Base-by-base conservation (phyloP, 192 early-diverging fungal species). In the Coemansia sp. region DNA sequence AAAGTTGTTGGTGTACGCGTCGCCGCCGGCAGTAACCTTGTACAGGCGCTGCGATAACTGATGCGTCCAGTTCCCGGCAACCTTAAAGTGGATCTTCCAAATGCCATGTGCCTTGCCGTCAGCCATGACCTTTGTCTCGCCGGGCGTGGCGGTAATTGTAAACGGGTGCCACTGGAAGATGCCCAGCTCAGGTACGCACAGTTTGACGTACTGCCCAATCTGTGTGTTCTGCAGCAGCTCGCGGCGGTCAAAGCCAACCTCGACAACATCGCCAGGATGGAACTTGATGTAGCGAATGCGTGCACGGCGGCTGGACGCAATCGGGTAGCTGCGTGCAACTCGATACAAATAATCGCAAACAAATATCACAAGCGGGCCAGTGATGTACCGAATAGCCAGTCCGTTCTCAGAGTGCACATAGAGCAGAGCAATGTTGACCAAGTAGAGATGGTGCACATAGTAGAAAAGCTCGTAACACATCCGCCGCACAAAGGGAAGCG, bases 121-220 rank as follows among this genome's bases (percentile, higher is more conserved):
- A 5, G 77, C 77, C 72, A 80, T 71, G 32, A 91, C 77, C 58
- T 86, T 88, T 39, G 87, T 85, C 62, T 94, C 92, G 62, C 89
- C 86, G n/a, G 91, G 86, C 17, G 85, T 81, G 6, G 88, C 88
- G 1, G 88, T 88, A 37, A 94, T 80, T 2, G 89, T 91, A 64
- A 92, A 94, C 19, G 92, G 92, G 57, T 93, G 92, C 89, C 87
- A 94, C 62, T 94, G 86, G 82, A 88, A 84, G 5, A 81, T 72
- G 3, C 89, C 88, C 11, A 92, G 84, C 63, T 89, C 85, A 7
- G 92, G 92, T 29, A 88, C 84, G 72, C 84, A 85, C 51, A 94
- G 70, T 54, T 89, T 92, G 60, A 94, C 79, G 65, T 91, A 94
- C 70, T 94, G 91, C 14, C 91, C 91, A 29, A 73, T 59, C 11